A percentile compares a stretch with the other conserved stretches of the same genome.
Conservation (phyloP, 169 alveolate genomes). For the Plasmodium gaboni region DNA sequence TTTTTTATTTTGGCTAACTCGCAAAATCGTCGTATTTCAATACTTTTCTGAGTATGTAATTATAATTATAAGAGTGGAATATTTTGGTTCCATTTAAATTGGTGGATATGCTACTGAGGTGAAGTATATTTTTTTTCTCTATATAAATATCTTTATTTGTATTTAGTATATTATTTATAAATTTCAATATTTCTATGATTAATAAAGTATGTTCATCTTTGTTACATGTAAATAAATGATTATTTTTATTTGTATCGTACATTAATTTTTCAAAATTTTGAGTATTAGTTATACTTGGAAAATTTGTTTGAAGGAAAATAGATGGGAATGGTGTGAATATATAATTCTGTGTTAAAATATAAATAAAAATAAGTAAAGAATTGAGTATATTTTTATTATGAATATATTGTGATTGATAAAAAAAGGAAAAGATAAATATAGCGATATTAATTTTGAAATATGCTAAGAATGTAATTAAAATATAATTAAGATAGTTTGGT, state of each 20-base stretch:
- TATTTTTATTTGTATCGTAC: slow-evolving; percentile 22
- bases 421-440: slow-evolving; percentile 13
- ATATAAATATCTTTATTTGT: slow-evolving; percentile 66
- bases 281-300: not conserved
- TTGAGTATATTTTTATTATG: slow-evolving; percentile 47
- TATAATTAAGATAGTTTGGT: slow-evolving; percentile 24
- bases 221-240: slow-evolving; percentile 27
- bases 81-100: slow-evolving; percentile 50
- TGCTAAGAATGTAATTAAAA: slow-evolving; percentile 41
- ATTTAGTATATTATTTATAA: slow-evolving; percentile 54
- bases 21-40: slow-evolving; percentile 41
- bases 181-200: slow-evolving; percentile 44
- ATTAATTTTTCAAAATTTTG: slow-evolving; percentile 13
- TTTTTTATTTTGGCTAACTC: not conserved
- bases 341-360: slow-evolving; percentile 47
- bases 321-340: slow-evolving; percentile 16
- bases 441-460: slow-evolving; percentile 52
- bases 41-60: slow-evolving; percentile 8
- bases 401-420: slow-evolving; percentile 41
- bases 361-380: slow-evolving; percentile 24
- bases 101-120: slow-evolving; percentile 22
- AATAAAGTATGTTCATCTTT: slow-evolving; percentile 12
- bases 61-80: slow-evolving; percentile 53
- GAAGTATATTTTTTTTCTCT: slow-evolving; percentile 62
- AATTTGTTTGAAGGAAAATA: slow-evolving; percentile 18